phyloP scores from a whole-genome alignment of 2,329 filamentous ascomycete species.

The Ophiognomonia clavigignenti-juglandacearum region DNA sequence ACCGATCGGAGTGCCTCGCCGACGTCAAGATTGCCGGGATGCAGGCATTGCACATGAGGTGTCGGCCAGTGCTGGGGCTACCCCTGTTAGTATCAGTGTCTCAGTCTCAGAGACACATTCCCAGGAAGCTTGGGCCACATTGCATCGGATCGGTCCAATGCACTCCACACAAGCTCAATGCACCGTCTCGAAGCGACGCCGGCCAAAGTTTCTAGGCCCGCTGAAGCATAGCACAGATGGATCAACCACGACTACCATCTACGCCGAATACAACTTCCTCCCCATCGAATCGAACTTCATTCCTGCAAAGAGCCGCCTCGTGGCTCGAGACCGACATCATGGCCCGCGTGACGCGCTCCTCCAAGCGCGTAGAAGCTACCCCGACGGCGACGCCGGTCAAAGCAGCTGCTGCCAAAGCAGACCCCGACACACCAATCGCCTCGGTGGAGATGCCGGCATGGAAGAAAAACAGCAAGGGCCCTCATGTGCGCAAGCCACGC shows the following conservation, averaged over 20 bases:
- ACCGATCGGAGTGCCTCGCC: constrained; percentile 5
- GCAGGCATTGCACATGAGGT: too few species aligned
- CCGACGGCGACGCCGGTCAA: background rate
- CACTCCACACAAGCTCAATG: background rate
- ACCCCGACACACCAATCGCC: background rate
- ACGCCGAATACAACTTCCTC: background rate
- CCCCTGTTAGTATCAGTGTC: too few species aligned
- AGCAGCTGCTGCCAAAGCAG: background rate
- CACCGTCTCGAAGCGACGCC: background rate
- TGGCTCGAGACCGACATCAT: background rate
- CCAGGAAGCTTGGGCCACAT: background rate
- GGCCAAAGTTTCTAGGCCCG: background rate
- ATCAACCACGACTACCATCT: background rate
- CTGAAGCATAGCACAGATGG: background rate
- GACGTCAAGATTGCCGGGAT: background rate
- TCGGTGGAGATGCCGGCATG: background rate
- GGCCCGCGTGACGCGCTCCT: constrained; percentile 2
- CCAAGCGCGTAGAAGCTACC: constrained; percentile 4
- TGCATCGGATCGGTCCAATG: too few species aligned
- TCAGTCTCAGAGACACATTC: too few species aligned
- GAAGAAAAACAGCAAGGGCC: background rate
- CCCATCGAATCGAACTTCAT: background rate
- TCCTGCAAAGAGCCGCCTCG: background rate
- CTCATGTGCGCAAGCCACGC: background rate
- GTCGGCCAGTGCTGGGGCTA: too few species aligned